These are phyloP conservation scores for Dactylellina cionopaga DNA, from an alignment of 2,329 filamentous ascomycete genomes.

Conservation along the genomic window DNA sequence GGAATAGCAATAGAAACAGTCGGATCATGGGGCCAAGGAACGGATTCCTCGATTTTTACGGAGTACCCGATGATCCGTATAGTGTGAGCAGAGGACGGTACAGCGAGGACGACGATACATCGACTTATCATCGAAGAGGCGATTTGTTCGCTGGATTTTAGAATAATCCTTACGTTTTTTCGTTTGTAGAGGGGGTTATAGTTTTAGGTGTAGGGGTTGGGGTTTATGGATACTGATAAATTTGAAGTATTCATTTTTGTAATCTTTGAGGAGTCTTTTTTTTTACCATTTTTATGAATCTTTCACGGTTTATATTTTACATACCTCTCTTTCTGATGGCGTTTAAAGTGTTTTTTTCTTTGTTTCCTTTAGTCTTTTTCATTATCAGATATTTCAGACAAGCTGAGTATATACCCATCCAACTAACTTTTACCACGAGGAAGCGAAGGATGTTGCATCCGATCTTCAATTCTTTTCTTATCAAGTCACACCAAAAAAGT, in stretches of 20 bases:
- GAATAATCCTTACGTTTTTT: conserved; percentile 15
- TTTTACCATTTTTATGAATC: conserved; percentile 20
- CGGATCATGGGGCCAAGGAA: conserved; percentile 53
- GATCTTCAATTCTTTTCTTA: conserved; percentile 36
- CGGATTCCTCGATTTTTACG: conserved; percentile 53
- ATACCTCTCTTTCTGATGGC: conserved; percentile 20
- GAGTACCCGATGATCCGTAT: conserved; percentile 58
- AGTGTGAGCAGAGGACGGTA: conserved; percentile 58
- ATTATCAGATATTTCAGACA: conserved; percentile 1
- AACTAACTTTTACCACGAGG: not conserved
- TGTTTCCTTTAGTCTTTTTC: not conserved
- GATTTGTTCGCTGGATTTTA: conserved; percentile 65
- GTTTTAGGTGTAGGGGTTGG: not conserved
- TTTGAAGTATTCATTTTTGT: conserved; percentile 6
- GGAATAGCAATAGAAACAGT: conserved; percentile 54
- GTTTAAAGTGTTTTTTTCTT: conserved; percentile 9
- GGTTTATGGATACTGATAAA: not conserved
- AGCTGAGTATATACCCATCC: conserved; percentile 2
- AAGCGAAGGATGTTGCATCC: conserved; percentile 12
- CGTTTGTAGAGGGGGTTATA: not conserved
- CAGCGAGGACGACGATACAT: conserved; percentile 58
- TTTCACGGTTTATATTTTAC: conserved; percentile 16
- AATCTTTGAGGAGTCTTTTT: not conserved
- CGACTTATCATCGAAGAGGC: conserved; percentile 60
- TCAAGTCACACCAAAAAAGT: conserved; percentile 42